phyloP scores from a whole-genome alignment of 1,284 basidiomycete genomes.

The Pseudozyma sp. region DNA sequence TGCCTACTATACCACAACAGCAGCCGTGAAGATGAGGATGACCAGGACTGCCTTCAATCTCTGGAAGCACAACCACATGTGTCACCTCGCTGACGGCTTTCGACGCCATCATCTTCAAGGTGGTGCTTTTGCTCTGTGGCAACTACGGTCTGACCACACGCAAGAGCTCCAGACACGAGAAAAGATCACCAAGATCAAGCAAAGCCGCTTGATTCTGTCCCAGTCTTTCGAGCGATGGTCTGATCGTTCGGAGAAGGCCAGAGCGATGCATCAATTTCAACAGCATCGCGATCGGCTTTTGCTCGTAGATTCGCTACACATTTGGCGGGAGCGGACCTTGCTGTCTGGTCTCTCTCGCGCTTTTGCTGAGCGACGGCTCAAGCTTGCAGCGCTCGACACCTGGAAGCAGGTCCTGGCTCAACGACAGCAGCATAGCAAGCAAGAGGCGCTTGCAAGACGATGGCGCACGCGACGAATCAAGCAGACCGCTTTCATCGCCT shows the following conservation, averaged over 20 bases:
- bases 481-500: constrained; percentile 11
- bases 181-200: constrained; percentile 5
- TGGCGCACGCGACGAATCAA: constrained; percentile 43
- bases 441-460: constrained; percentile 42
- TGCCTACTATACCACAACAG: constrained; percentile 33
- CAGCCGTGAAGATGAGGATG: constrained; percentile 15
- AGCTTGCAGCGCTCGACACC: constrained; percentile 25
- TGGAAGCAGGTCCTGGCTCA: constrained; percentile 31
- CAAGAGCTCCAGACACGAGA: constrained; percentile 27
- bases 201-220: constrained; percentile 6
- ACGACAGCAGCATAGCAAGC: constrained; percentile 9
- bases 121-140: constrained; percentile 52
- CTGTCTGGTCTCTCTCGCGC: constrained; percentile 39
- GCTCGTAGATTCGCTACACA: constrained; percentile 11
- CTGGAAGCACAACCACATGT: constrained; percentile 24
- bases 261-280: constrained; percentile 19
- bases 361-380: constrained; percentile 37
- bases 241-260: constrained; percentile 10
- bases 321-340: constrained; percentile 28
- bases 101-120: constrained; percentile 38
- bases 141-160: constrained; percentile 24
- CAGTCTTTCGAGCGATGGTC: constrained; percentile 31
- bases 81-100: constrained; percentile 21
- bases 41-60: constrained; percentile 5
- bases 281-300: constrained; percentile 23